Conservation (phyloP, 345 rosid genomes). For the Rhodamnia rubescens region DNA sequence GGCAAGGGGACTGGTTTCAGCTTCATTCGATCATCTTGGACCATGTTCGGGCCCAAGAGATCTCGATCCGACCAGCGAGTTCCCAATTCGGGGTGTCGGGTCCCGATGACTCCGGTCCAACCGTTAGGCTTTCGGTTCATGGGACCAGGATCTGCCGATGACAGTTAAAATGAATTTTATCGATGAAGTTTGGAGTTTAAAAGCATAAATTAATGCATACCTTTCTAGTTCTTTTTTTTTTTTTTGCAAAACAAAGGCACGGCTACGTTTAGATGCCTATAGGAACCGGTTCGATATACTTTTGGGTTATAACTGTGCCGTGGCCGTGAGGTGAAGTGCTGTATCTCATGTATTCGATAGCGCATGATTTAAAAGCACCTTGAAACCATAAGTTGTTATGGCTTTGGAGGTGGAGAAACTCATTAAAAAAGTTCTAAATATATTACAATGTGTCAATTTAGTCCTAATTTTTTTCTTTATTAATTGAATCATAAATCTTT, state of each 20-base stretch:
- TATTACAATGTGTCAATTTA: too few relatives aligned
- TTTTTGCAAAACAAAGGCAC: background rate
- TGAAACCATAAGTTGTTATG: background rate
- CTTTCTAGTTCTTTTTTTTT: background rate
- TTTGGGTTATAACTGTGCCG: accelerated
- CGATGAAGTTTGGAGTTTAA: background rate
- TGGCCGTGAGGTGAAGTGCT: background rate
- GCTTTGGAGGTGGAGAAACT: background rate
- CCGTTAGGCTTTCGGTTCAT: background rate
- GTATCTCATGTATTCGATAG: background rate
- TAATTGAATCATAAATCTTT: too few relatives aligned
- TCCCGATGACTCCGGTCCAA: background rate
- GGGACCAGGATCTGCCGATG: background rate
- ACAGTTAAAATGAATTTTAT: background rate
- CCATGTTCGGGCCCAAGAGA: background rate
- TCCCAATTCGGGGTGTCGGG: background rate
- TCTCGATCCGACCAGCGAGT: background rate
- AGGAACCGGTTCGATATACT: background rate
- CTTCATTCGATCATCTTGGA: background rate
- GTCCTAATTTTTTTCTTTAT: too few relatives aligned
- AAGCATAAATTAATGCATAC: background rate
- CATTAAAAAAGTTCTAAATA: too few relatives aligned
- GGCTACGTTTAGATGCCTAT: background rate
- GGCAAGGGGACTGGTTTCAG: background rate
- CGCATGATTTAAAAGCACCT: too few relatives aligned